Conservation (phyloP, 768 basidiomycete genomes). For the Leucosporidium creatinivorum region DNA sequence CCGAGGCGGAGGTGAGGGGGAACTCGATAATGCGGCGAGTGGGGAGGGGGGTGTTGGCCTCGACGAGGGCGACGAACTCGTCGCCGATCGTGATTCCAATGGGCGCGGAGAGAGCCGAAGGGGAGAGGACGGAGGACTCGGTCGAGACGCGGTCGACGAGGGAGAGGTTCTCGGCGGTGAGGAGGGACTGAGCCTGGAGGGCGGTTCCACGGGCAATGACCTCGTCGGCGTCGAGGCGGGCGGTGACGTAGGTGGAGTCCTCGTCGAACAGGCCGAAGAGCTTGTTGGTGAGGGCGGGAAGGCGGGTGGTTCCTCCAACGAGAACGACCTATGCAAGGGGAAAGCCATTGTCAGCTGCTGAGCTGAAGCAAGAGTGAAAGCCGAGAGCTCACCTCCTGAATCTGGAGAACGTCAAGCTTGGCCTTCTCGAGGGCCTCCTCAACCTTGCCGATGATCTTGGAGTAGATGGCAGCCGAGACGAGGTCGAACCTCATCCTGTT, state of each 20-base stretch:
- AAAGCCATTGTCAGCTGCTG: not conserved
- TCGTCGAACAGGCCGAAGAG: conserved; percentile 43
- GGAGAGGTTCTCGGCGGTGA: conserved; percentile 1
- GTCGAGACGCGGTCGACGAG: conserved; percentile 26
- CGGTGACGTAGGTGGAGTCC: conserved; percentile 40
- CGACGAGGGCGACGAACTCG: conserved; percentile 34
- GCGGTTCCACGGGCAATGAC: conserved; percentile 47
- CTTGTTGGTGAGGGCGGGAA: conserved; percentile 44
- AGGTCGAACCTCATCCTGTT: conserved; percentile 47
- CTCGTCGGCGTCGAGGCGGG: conserved; percentile 45
- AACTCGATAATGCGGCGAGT: conserved; percentile 43
- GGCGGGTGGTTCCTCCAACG: conserved; percentile 45
- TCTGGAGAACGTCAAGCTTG: conserved; percentile 43
- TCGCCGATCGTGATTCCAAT: conserved; percentile 43
- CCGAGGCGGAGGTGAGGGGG: conserved; percentile 38
- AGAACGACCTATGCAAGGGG: conserved; percentile 41
- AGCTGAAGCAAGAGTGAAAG: no score
- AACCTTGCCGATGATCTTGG: conserved; percentile 39
- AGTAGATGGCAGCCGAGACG: conserved; percentile 37
- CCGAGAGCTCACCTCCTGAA: conserved; percentile 43
- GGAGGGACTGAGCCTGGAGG: conserved; percentile 25
- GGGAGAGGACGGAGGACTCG: conserved; percentile 35
- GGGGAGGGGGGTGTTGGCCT: conserved; percentile 42
- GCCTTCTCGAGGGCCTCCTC: conserved; percentile 40
- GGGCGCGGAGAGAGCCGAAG: conserved; percentile 37